Base-by-base conservation (phyloP, 75 land plant species). In the Sequoia sempervirens region DNA sequence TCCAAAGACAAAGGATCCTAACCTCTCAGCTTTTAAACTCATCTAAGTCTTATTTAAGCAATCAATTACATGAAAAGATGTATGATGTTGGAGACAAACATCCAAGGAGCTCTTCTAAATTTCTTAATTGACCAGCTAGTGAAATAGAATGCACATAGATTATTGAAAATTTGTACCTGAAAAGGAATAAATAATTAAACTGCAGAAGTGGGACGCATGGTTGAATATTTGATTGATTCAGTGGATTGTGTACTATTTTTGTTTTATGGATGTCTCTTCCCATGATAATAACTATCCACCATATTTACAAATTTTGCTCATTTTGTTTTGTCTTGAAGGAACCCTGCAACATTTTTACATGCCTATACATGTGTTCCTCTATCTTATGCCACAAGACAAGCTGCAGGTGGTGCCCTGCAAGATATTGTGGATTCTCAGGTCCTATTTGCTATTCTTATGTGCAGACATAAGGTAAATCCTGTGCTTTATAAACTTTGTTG, bases 301-400 rank as follows among this genome's bases (percentile, higher is more conserved):
- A 78, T 78, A n/a, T 43, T 41, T 28, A 78, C 80, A 78, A 7
- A 45, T 23, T 26, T 38, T 78, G 28, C 32, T 78, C 30, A 32
- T 75, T 75, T 46, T 78, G 32, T 26, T 78, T 78, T n/a, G 18
- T 45, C 70, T 43, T 68, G 75, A 83, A 90, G 91, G 90, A 88
- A 90, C 53, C 85, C 85, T 40, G 88, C 91, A 58, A 75, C 89
- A 73, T 90, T 90, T 81, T 80, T 90, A 69, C 72, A 86, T 75
- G 89, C 91, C 26, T 88, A 88, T 81, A 80, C 91, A 43, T 90
- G 91, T 80, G 87, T 90, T 58, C 91, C 91, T 78, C 87, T 90
- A 5, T 78, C 91, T 32, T 90, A 86, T 84, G 87, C 87, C 4
- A 81, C 90, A 72, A 83, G 91, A 61, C 91, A 90, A 83, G 85